phyloP scores from a whole-genome alignment of 2,329 filamentous ascomycete species.

The Penicillium vulpinum region DNA sequence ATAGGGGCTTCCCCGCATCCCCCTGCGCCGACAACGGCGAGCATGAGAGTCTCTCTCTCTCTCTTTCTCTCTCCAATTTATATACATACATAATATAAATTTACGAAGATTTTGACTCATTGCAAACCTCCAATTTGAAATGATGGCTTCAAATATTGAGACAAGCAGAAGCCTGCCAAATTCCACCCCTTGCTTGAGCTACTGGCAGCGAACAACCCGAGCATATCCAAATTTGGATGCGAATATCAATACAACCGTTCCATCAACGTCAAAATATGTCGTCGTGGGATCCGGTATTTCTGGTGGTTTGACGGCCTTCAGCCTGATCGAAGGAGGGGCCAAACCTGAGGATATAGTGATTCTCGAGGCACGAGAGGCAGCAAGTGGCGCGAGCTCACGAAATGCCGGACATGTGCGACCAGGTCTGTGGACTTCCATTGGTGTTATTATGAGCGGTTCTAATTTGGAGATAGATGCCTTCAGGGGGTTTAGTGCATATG shows the following conservation, averaged over 20 bases:
- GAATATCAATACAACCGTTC: slow-evolving; percentile 7
- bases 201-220: slow-evolving; percentile 31
- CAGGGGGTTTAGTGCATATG: slow-evolving; percentile 49
- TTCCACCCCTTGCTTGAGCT: slow-evolving; percentile 35
- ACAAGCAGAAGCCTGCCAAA: slow-evolving; percentile 26
- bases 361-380: slow-evolving; percentile 25
- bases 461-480: slow-evolving; percentile 41
- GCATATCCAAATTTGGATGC: slow-evolving; percentile 18
- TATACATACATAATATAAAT: background rate
- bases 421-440: slow-evolving; percentile 10
- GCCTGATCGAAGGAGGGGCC: slow-evolving; percentile 18
- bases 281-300: slow-evolving; percentile 24
- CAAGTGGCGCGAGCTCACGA: slow-evolving; percentile 25
- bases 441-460: background rate
- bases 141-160: background rate
- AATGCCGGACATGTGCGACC: slow-evolving; percentile 28
- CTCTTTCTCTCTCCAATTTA: background rate
- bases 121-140: background rate
- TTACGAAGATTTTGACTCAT: background rate
- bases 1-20: slow-evolving; percentile 6
- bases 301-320: slow-evolving; percentile 19
- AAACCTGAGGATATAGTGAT: slow-evolving; percentile 20
- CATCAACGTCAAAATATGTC: slow-evolving; percentile 14
- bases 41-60: background rate
- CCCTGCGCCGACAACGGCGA: background rate